These are phyloP conservation scores for Groenewaldozyma sp. DNA, from an alignment of 1,139 yeast genomes.

Conservation along the genomic window DNA sequence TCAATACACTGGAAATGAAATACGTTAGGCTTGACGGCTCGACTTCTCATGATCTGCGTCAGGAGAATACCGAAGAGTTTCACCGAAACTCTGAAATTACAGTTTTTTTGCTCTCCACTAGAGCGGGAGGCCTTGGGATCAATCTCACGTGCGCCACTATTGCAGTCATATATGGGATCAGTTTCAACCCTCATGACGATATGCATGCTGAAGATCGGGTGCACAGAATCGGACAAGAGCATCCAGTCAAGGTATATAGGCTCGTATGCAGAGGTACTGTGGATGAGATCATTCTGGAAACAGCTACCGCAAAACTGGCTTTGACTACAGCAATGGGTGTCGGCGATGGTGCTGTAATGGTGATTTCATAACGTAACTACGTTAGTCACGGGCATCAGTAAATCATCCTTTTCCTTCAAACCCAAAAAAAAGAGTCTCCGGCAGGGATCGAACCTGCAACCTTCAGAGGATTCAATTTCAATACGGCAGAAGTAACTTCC, in stretches of 20 bases:
- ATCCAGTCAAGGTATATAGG: conserved; percentile 93
- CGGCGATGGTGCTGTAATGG: too few relatives aligned
- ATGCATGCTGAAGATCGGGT: conserved; percentile 99
- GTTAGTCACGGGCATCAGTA: too few relatives aligned
- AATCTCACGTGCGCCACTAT: conserved; percentile 97
- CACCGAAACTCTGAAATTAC: conserved; percentile 93
- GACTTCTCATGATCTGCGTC: conserved; percentile 84
- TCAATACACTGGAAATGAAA: too few relatives aligned
- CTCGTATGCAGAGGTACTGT: conserved; percentile 84
- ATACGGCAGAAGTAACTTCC: too few relatives aligned
- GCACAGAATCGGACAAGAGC: conserved; percentile 92
- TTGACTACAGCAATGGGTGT: too few relatives aligned
- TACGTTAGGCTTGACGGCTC: conserved; percentile 92
- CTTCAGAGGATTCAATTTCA: too few relatives aligned
- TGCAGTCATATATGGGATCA: conserved; percentile 92
- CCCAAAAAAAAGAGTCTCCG: too few relatives aligned
- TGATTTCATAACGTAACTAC: too few relatives aligned
- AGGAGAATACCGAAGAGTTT: conserved; percentile 97
- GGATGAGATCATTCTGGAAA: conserved; percentile 91
- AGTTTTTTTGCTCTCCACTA: conserved; percentile 79
- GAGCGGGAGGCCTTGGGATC: conserved; percentile 98
- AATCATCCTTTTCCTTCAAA: too few relatives aligned
- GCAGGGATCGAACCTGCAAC: too few relatives aligned
- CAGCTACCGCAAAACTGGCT: conserved; percentile 97
- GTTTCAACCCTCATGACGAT: conserved; percentile 98